phyloP scores from a whole-genome alignment of 2,329 filamentous ascomycete genomes.

The Fusarium sp. region DNA sequence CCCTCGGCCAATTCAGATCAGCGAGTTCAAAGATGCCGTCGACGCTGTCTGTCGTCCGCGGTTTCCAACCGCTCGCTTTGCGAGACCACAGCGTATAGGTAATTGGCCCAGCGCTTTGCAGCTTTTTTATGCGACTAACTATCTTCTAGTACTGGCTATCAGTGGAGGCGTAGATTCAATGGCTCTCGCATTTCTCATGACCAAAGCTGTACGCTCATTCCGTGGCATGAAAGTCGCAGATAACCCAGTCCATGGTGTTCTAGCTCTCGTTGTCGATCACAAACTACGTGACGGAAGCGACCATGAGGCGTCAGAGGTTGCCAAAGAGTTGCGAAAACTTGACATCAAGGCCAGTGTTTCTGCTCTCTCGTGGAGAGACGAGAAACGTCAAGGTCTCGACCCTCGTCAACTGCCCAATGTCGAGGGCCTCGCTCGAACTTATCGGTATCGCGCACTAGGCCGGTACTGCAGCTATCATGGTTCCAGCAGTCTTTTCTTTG shows the following conservation, averaged over 20 bases:
- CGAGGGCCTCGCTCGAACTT: slow-evolving; percentile 78
- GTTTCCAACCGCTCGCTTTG: slow-evolving; percentile 55
- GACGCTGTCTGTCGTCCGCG: slow-evolving; percentile 60
- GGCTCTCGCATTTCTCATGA: slow-evolving; percentile 84
- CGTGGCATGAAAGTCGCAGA: slow-evolving; percentile 55
- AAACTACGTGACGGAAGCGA: slow-evolving; percentile 62
- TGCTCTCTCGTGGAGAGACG: slow-evolving; percentile 59
- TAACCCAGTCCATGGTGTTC: slow-evolving; percentile 55
- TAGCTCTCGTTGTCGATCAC: slow-evolving; percentile 68
- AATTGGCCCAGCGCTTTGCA: slow-evolving; percentile 18
- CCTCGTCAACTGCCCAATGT: slow-evolving; percentile 66
- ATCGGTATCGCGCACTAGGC: slow-evolving; percentile 80
- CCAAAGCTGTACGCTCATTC: slow-evolving; percentile 52
- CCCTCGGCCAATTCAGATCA: slow-evolving; percentile 50
- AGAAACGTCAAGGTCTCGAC: slow-evolving; percentile 45
- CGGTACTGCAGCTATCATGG: slow-evolving; percentile 61
- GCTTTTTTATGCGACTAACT: neutral
- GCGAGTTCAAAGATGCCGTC: slow-evolving; percentile 59
- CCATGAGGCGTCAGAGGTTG: slow-evolving; percentile 63
- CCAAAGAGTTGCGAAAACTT: slow-evolving; percentile 51
- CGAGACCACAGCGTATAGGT: slow-evolving; percentile 56
- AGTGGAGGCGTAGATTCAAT: slow-evolving; percentile 98
- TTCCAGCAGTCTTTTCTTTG: slow-evolving; percentile 75
- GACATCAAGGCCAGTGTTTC: slow-evolving; percentile 46
- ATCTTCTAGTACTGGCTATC: slow-evolving; percentile 73